Evolutionary conservation across 306 rosid species (phyloP).

Genomic region (Gillenia trifoliata): DNA sequence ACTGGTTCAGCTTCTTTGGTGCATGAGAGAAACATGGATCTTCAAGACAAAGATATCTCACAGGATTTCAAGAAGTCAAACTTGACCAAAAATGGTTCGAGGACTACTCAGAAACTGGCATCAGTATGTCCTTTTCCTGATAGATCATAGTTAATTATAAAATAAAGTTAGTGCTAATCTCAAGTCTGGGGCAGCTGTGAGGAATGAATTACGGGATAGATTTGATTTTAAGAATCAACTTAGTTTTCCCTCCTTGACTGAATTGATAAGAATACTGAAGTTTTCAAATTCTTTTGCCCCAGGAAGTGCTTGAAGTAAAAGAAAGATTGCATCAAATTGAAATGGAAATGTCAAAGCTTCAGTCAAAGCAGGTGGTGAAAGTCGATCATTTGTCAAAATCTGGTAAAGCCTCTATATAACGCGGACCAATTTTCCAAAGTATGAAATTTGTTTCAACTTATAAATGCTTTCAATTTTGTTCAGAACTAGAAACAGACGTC

Average conservation of each 20-base stretch:
- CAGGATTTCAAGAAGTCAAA: conserved; percentile 14
- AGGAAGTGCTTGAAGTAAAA: conserved; percentile 26
- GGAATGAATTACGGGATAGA: neutral
- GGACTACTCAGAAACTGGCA: neutral
- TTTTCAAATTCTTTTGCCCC: neutral
- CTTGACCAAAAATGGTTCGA: conserved; percentile 6
- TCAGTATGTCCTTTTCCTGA: conserved; percentile 1
- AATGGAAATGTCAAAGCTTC: conserved; percentile 22
- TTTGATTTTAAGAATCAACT: neutral
- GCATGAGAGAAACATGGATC: conserved; percentile 5
- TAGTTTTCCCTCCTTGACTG: neutral
- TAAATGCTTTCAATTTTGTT: neutral
- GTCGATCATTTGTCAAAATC: conserved; percentile 2
- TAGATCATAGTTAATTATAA: neutral
- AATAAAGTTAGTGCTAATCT: neutral
- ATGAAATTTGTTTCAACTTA: neutral
- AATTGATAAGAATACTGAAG: neutral
- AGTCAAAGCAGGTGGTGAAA: conserved; percentile 18
- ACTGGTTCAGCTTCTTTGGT: conserved; percentile 8
- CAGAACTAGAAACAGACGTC: neutral
- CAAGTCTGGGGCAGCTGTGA: neutral
- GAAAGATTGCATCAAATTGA: conserved; percentile 21
- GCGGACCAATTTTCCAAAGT: neutral
- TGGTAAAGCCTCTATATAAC: conserved; percentile 8
- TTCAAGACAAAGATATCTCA: neutral